Evolutionary conservation across 2,329 filamentous ascomycete species (phyloP).

Genomic region (Lachnellula hyalina): DNA sequence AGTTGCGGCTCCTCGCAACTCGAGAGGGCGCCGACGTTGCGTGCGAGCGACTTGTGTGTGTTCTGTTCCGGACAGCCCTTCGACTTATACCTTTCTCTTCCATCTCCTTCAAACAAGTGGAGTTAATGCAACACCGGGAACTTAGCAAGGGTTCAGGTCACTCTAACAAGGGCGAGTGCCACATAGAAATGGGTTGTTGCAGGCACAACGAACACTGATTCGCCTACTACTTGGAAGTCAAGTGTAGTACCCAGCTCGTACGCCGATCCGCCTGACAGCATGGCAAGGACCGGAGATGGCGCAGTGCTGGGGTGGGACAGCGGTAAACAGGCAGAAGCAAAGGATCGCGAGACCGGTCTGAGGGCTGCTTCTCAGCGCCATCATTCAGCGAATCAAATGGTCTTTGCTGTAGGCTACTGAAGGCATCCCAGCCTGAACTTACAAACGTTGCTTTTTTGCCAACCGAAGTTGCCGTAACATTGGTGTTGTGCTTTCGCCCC

Average conservation of each 20-base stretch:
- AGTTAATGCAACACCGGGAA: constrained; percentile 17
- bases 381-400: background rate
- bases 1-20: constrained; percentile 1
- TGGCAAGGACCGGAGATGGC: constrained; percentile 13
- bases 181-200: constrained; percentile 1
- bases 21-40: background rate
- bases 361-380: background rate
- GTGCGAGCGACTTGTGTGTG: background rate
- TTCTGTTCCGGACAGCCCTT: constrained; percentile 1
- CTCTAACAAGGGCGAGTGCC: constrained; percentile 12
- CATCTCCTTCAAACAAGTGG: constrained; percentile 10
- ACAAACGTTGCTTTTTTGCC: constrained; percentile 1
- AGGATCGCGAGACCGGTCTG: constrained; percentile 9
- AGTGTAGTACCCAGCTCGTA: constrained; percentile 3
- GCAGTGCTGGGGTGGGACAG: constrained; percentile 14
- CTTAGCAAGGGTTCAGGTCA: constrained; percentile 11
- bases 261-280: constrained; percentile 20
- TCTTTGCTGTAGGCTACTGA: background rate
- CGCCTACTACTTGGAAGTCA: background rate
- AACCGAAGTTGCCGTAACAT: background rate
- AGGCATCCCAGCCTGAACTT: background rate
- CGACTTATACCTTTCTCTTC: constrained; percentile 13
- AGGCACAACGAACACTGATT: constrained; percentile 14
- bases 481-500: background rate
- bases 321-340: constrained; percentile 12